Evolutionary conservation across 345 rosid species (phyloP), one percentile per base, ranked within the genome.

Genomic region (Hibiscus syriacus): DNA sequence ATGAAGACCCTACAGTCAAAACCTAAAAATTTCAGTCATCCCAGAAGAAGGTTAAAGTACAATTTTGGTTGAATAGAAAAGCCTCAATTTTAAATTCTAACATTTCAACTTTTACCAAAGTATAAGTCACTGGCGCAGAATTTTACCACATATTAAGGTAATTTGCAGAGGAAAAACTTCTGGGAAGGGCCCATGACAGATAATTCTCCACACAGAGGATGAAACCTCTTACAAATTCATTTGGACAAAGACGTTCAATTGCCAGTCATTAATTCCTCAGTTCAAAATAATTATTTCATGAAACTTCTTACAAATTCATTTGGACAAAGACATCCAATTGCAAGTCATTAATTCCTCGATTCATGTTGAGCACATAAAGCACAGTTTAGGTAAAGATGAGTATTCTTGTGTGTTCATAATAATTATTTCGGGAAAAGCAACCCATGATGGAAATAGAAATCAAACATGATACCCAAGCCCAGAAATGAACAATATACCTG

Each of bases 1-100:
- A 41, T 80, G 81, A 14, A 89, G 84, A 61, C 92, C 92, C 96
- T 89, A 77, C 68, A 70, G 29, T 39, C 4, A 76, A 20, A 63
- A 23, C 19, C 55, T 20, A 49, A 60, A 59, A n/a, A 45, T 10
- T 49, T 6, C 54, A 61, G 36, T 34, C 2, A 67, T 20, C 30
- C 20, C 12, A 20, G 58, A 36, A 27, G 58, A 41, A 27, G 16
- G 23, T 26, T 16, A 26, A 16, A n/a, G 7, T 26, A 22, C 22
- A 64, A 45, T 45, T 63, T 45, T 16, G 54, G 53, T 43, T 22
- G 3, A 26, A 45, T 7, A 43, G 16, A 20, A 64, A 45, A 25
- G 38, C 22, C 53, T 26, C 3, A 26, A 63, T 63, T 38, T 36
- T 13, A n/a, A 39, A 12, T 14, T 43, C 52, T 25, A 45, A 23